Conservation (phyloP, 768 basidiomycete species). For the Boletus vinaceobasis region DNA sequence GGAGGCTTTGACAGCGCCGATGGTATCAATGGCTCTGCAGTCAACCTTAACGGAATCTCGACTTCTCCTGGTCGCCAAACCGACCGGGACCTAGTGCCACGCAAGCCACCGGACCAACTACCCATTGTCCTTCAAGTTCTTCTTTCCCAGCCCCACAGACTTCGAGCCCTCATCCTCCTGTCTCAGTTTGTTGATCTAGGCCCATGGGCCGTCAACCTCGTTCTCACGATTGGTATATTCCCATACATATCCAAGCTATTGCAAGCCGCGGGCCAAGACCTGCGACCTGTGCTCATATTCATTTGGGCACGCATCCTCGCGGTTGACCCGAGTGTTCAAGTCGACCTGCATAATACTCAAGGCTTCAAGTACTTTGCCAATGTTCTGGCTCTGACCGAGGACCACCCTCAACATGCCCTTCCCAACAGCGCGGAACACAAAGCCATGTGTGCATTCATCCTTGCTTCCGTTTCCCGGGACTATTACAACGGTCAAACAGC, state of each 20-base stretch:
- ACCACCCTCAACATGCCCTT: conserved; percentile 51
- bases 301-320: conserved; percentile 98
- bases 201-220: conserved; percentile 97
- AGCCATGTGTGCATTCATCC: conserved; percentile 98
- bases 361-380: conserved; percentile 86
- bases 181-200: conserved; percentile 98
- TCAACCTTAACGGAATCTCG: conserved; percentile 16
- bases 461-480: conserved; percentile 86
- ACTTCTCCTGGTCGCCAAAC: conserved; percentile 3
- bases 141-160: conserved; percentile 91
- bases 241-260: conserved; percentile 97
- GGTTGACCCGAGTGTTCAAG: conserved; percentile 90
- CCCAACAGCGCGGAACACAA: conserved; percentile 94
- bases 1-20: conserved; percentile 28
- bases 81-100: conserved; percentile 59
- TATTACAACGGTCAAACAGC: conserved; percentile 84
- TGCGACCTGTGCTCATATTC: conserved; percentile 97
- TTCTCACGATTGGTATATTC: conserved; percentile 95
- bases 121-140: conserved; percentile 97
- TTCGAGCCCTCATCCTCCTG: conserved; percentile 91
- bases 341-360: conserved; percentile 76
- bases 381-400: conserved; percentile 67
- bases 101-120: conserved; percentile 94
- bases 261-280: conserved; percentile 89
- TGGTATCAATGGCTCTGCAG: conserved; percentile 6